A percentile compares a stretch with the other conserved stretches of the same genome.
Conservation (phyloP, 2,329 filamentous ascomycete species). For the Talaromyces sp. region DNA sequence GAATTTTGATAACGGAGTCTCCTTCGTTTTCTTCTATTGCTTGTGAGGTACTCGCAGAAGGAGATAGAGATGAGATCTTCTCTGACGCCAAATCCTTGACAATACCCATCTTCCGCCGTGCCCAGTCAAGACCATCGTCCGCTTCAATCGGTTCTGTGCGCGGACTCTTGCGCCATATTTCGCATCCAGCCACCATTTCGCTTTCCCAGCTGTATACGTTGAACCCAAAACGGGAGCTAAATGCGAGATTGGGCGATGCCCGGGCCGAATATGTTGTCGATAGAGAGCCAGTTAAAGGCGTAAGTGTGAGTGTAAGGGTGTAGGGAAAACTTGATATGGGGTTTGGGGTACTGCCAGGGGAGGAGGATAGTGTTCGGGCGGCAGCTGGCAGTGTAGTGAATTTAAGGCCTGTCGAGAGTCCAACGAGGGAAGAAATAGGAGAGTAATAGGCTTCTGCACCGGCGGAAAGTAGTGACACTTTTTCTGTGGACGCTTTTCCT, state of each 20-base stretch:
- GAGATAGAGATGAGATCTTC: slow-evolving; percentile 20
- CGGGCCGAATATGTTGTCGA: slow-evolving; percentile 89
- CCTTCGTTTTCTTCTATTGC: slow-evolving; percentile 37
- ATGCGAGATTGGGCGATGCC: slow-evolving; percentile 74
- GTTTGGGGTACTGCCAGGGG: slow-evolving; percentile 25
- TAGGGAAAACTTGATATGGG: slow-evolving; percentile 74
- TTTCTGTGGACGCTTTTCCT: slow-evolving; percentile 18
- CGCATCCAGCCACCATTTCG: slow-evolving; percentile 84
- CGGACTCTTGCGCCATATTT: slow-evolving; percentile 72
- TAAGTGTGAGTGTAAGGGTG: slow-evolving; percentile 88
- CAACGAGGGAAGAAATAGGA: slow-evolving; percentile 87
- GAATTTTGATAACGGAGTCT: slow-evolving; percentile 83
- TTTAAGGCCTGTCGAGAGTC: slow-evolving; percentile 80
- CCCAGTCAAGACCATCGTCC: slow-evolving; percentile 45
- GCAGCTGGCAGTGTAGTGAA: slow-evolving; percentile 78
- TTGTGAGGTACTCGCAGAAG: slow-evolving; percentile 19
- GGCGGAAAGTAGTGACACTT: slow-evolving; percentile 74
- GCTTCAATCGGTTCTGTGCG: slow-evolving; percentile 22
- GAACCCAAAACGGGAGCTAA: slow-evolving; percentile 91
- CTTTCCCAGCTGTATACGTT: slow-evolving; percentile 99
- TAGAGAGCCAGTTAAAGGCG: slow-evolving; percentile 90
- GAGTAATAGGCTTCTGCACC: slow-evolving; percentile 96
- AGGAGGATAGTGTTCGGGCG: slow-evolving; percentile 24
- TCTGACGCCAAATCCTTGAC: slow-evolving; percentile 25
- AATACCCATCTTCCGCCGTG: slow-evolving; percentile 36